A percentile compares a stretch with the other conserved stretches of the same genome.
Conservation (phyloP, 495 filamentous ascomycete genomes). For the Daldinia grandis region DNA sequence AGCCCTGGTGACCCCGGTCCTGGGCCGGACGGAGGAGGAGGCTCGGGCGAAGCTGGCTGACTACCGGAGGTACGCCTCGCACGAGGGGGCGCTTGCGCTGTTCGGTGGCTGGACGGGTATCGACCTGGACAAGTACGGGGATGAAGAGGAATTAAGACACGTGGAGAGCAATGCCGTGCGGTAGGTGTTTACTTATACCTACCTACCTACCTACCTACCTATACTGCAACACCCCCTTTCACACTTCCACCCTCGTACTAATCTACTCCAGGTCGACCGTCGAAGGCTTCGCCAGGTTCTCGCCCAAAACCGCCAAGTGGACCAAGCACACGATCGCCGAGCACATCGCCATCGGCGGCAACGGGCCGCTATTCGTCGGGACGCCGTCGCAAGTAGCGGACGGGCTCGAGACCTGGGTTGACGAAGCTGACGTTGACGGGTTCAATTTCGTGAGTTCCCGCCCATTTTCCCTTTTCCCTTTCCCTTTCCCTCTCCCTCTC, state of each 20-base stretch:
- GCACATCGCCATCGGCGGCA: constrained; percentile 66
- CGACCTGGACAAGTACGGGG: constrained; percentile 60
- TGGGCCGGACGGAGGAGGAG: constrained; percentile 63
- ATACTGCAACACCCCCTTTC: no score
- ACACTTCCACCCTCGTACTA: background rate
- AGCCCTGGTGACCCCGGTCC: constrained; percentile 54
- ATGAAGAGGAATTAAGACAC: constrained; percentile 65
- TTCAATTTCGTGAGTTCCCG: constrained; percentile 65
- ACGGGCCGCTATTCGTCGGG: constrained; percentile 61
- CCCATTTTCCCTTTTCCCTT: no score
- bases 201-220: no score
- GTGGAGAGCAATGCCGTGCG: constrained; percentile 71
- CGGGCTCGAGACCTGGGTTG: constrained; percentile 63
- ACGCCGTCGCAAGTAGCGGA: constrained; percentile 64
- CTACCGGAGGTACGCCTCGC: constrained; percentile 60
- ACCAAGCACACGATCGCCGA: constrained; percentile 68
- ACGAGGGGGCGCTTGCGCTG: constrained; percentile 65
- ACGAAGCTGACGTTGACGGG: constrained; percentile 67
- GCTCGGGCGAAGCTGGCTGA: constrained; percentile 61
- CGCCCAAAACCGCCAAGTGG: constrained; percentile 62
- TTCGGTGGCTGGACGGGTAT: constrained; percentile 72
- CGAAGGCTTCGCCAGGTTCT: constrained; percentile 51
- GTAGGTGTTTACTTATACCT: constrained; percentile 50
- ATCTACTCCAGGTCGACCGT: constrained; percentile 47
- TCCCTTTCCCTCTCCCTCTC: no score